These are phyloP conservation scores for Neofusicoccum umdonicola DNA, from an alignment of 2,329 filamentous ascomycete species.

Conservation along the genomic window DNA sequence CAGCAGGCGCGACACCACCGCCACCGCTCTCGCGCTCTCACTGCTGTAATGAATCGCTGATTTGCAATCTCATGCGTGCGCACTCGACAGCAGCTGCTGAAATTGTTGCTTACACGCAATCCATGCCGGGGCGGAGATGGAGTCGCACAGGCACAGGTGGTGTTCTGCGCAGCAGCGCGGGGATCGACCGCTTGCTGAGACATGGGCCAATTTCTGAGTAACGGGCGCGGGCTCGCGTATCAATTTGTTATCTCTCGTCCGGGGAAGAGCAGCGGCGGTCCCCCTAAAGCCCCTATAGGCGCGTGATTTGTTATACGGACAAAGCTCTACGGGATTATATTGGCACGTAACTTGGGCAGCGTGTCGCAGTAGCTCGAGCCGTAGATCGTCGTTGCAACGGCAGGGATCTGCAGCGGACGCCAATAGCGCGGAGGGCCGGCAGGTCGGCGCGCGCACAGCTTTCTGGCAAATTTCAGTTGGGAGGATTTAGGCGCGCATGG, in stretches of 20 bases:
- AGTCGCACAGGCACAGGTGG: neutral
- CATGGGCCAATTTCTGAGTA: neutral
- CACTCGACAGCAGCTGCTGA: neutral
- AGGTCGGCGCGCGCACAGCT: neutral
- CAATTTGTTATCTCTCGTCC: neutral
- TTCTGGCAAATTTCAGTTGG: constrained; percentile 9
- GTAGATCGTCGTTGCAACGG: neutral
- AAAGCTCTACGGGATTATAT: neutral
- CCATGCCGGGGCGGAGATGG: neutral
- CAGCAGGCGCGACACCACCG: too few relatives aligned
- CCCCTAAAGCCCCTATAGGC: constrained; percentile 6
- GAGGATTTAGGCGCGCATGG: constrained; percentile 7
- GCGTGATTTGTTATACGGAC: neutral
- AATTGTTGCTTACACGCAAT: neutral
- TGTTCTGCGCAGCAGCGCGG: neutral
- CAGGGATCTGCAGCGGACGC: neutral
- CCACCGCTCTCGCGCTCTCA: too few relatives aligned
- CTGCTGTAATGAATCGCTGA: too few relatives aligned
- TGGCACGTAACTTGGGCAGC: neutral
- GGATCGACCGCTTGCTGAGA: neutral
- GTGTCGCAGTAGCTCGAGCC: neutral
- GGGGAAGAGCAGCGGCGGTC: neutral
- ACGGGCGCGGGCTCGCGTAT: neutral
- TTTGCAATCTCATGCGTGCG: neutral
- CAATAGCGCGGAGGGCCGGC: neutral